phyloP scores from a whole-genome alignment of 495 filamentous ascomycete genomes.

The Arthonia radiata region DNA sequence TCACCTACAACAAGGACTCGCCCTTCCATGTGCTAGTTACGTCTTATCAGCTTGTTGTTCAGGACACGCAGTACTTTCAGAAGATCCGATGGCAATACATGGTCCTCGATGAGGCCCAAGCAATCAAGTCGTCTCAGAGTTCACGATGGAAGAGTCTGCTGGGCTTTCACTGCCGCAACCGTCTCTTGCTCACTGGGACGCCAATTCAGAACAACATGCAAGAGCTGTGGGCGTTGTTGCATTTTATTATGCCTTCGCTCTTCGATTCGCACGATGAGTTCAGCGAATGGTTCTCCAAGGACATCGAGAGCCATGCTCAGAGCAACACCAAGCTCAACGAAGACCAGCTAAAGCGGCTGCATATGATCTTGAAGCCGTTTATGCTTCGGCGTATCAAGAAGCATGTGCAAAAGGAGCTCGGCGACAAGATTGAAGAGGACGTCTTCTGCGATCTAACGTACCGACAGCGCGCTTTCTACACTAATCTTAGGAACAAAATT shows the following conservation, averaged over 20 bases:
- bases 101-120: slow-evolving; percentile 95
- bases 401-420: slow-evolving; percentile 93
- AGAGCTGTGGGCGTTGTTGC: slow-evolving; percentile 86
- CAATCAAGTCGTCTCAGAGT: slow-evolving; percentile 93
- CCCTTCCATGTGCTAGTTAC: slow-evolving; percentile 91
- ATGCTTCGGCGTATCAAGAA: slow-evolving; percentile 99
- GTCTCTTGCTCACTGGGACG: slow-evolving; percentile 81
- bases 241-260: slow-evolving; percentile 97
- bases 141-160: slow-evolving; percentile 90
- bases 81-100: slow-evolving; percentile 99
- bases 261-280: slow-evolving; percentile 99
- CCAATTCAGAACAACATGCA: slow-evolving; percentile 99
- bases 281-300: slow-evolving; percentile 99
- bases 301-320: slow-evolving; percentile 95
- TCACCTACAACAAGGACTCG: slow-evolving; percentile 78
- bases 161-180: slow-evolving; percentile 86
- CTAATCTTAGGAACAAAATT: slow-evolving; percentile 78
- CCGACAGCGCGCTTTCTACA: slow-evolving; percentile 84
- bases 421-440: slow-evolving; percentile 93
- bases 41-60: slow-evolving; percentile 90
- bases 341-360: slow-evolving; percentile 81
- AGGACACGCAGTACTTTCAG: slow-evolving; percentile 88
- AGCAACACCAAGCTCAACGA: slow-evolving; percentile 98
- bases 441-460: slow-evolving; percentile 95
- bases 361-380: slow-evolving; percentile 98